phyloP scores from a whole-genome alignment of 306 rosid species.

The Vigna trinervia region DNA sequence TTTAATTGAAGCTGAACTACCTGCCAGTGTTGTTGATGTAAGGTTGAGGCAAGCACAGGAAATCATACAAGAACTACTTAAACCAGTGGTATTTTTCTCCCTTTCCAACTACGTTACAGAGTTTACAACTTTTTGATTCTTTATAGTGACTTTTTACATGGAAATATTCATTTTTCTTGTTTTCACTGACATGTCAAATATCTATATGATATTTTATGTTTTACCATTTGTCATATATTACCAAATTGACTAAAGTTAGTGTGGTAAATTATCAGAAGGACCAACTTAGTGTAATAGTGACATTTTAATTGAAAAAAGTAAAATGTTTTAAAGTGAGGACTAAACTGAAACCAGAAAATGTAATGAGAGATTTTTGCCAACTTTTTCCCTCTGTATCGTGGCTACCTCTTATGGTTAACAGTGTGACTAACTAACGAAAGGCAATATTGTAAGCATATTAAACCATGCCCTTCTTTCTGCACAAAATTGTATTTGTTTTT shows the following conservation, averaged over 20 bases:
- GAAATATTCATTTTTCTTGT: too few species aligned
- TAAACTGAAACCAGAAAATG: background rate
- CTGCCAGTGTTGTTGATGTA: conserved; percentile 70
- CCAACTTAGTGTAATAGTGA: background rate
- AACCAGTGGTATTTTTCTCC: conserved; percentile 71
- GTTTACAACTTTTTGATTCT: background rate
- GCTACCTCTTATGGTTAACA: background rate
- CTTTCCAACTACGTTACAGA: conserved; percentile 23
- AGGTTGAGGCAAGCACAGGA: conserved; percentile 90
- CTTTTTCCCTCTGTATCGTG: background rate
- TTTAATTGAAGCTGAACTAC: conserved; percentile 91
- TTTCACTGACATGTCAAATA: too few species aligned
- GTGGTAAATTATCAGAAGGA: background rate
- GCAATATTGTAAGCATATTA: conserved; percentile 2
- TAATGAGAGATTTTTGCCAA: background rate
- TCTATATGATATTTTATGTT: too few species aligned
- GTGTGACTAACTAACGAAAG: background rate
- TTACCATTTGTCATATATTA: too few species aligned
- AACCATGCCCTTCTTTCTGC: background rate
- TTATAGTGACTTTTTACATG: background rate
- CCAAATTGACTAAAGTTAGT: too few species aligned
- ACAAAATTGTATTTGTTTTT: background rate
- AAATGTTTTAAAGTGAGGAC: background rate
- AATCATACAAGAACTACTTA: conserved; percentile 88
- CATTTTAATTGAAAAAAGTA: background rate